A percentile compares a stretch with the other conserved stretches of the same genome.
These are phyloP conservation scores for Yamadazyma olivae DNA, from an alignment of 805 yeast genomes.

Conservation along the genomic window DNA sequence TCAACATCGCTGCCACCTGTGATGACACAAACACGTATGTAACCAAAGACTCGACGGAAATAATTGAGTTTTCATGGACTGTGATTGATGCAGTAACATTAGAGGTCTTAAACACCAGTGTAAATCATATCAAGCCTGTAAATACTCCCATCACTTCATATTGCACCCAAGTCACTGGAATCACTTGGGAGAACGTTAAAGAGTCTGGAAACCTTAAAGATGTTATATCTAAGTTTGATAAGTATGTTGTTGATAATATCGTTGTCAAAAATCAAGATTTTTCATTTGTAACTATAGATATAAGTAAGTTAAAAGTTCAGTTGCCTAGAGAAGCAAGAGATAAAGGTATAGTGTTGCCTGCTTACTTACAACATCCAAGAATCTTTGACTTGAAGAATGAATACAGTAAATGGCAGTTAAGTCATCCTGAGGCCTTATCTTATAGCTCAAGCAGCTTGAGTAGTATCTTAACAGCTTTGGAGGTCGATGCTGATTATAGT, in stretches of 20 bases:
- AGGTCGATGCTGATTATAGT: conserved; percentile 27
- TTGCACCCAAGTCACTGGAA: conserved; percentile 48
- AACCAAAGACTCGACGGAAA: conserved; percentile 65
- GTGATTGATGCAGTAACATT: conserved; percentile 54
- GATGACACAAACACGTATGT: conserved; percentile 60
- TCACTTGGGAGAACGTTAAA: conserved; percentile 61
- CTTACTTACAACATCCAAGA: conserved; percentile 70
- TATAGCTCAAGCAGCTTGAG: conserved; percentile 32
- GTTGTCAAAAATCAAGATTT: conserved; percentile 47
- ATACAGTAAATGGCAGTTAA: conserved; percentile 63
- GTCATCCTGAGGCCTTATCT: conserved; percentile 49
- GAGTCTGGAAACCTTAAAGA: conserved; percentile 60
- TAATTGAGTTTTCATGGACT: conserved; percentile 67
- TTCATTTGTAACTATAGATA: conserved; percentile 62
- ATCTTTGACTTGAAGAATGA: conserved; percentile 76
- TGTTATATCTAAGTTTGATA: conserved; percentile 56
- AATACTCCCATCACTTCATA: conserved; percentile 64
- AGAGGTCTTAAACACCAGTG: conserved; percentile 38
- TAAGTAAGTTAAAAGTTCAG: conserved; percentile 74
- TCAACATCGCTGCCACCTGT: conserved; percentile 62
- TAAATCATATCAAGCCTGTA: conserved; percentile 55
- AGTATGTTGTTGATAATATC: conserved; percentile 43
- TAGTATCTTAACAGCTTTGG: conserved; percentile 47
- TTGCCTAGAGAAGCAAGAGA: conserved; percentile 81
- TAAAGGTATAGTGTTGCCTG: conserved; percentile 66